Base-by-base conservation (phyloP, 441 rosid species). In the California macrophylla region DNA sequence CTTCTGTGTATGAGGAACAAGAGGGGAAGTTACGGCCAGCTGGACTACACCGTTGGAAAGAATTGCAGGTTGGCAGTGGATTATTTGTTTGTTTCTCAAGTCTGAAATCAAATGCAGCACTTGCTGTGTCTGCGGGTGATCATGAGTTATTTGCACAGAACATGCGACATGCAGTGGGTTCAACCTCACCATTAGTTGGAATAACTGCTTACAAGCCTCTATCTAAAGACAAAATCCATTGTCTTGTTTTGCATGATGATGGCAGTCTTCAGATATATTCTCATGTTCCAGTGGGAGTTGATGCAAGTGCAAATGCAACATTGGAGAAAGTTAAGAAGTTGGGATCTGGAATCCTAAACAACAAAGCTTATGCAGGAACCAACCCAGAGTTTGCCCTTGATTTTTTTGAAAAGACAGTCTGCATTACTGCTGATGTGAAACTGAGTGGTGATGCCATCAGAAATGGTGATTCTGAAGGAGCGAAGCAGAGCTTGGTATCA, bases 231-330 rank as follows among this genome's bases (percentile, higher is more conserved):
- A 93, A 89, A 79, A 80, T 90, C 73, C 93, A 96, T 79, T 93
- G 92, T 79, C 95, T 96, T 84, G 91, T 90, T 79, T 87, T 96
- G 73, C 91, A 93, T 82, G 99, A 96, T 75, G 99, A 93, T 82
- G 98, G 99, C 70, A 96, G 99, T 85, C 97, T 96, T 80, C 99
- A 93, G 77, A 96, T 96, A 85, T 93, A 93, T 82, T 86, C 91
- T 60, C 86, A 90, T 78, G 82, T 79, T 75, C 87, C 91, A 18
- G 67, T 73, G 56, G 98, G 91, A 79, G 78, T 77, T 79, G 98
- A 93, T 85, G 72, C 82, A 69, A 78, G 79, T 77, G 80, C 88
- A 72, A 86, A 81, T 89, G 87, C 83, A 68, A 78, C 90, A 32
- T 87, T 89, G 62, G 98, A 96, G 81, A 93, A 88, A 73, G 93